These are phyloP conservation scores for Euphorbia peplus DNA, from an alignment of 345 rosid genomes.

Conservation along the genomic window DNA sequence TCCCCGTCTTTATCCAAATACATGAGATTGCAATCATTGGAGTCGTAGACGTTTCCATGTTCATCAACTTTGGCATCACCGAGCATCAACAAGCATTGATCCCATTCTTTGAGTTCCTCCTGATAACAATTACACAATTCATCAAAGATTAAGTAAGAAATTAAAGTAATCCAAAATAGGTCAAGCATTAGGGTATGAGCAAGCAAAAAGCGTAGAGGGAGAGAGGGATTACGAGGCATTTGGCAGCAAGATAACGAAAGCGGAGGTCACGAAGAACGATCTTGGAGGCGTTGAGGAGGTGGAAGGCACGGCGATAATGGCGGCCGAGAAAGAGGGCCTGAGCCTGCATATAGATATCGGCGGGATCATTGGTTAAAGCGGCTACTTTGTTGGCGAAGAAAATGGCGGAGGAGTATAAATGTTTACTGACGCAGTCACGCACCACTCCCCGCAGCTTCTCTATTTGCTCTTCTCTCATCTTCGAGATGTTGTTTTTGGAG, in stretches of 20 bases:
- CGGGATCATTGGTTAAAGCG: constrained; percentile 72
- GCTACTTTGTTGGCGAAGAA: constrained; percentile 94
- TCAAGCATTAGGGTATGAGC: neutral
- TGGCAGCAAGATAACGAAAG: constrained; percentile 95
- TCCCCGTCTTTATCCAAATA: constrained; percentile 89
- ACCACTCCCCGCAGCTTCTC: constrained; percentile 93
- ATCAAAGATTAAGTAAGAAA: neutral
- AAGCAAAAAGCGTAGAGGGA: neutral
- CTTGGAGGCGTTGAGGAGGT: constrained; percentile 84
- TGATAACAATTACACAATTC: constrained; percentile 17
- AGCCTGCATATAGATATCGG: constrained; percentile 91
- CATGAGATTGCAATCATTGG: constrained; percentile 57
- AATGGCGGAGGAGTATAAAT: constrained; percentile 89
- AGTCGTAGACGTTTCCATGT: constrained; percentile 66
- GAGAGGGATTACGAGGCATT: constrained; percentile 59
- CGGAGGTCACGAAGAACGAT: constrained; percentile 94
- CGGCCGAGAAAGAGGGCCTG: constrained; percentile 94
- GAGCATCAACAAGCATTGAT: constrained; percentile 81
- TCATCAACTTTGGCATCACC: constrained; percentile 93
- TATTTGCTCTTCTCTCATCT: constrained; percentile 79
- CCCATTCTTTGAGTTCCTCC: constrained; percentile 99
- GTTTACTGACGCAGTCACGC: constrained; percentile 95
- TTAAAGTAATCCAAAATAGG: neutral
- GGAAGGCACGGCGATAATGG: constrained; percentile 91
- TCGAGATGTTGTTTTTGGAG: neutral